Evolutionary conservation across 495 filamentous ascomycete genomes (phyloP).

Genomic region (Tuber calosporum): DNA sequence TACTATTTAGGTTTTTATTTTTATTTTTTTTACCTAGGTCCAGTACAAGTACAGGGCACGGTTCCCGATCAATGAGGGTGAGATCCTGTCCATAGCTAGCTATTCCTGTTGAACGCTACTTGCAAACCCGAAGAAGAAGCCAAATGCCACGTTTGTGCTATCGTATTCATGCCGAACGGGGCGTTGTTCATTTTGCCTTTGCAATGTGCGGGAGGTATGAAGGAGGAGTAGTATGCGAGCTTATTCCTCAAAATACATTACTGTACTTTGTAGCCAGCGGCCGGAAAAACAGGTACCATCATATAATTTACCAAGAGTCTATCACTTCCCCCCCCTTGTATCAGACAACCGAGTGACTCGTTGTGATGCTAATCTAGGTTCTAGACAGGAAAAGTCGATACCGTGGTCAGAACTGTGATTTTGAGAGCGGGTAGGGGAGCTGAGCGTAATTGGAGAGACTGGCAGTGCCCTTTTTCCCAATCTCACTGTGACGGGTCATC

Average conservation of each 20-base stretch:
- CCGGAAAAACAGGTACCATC: background rate
- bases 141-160: background rate
- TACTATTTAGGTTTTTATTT: background rate
- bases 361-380: background rate
- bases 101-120: background rate
- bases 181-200: too few species aligned
- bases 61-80: too few species aligned
- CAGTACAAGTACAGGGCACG: background rate
- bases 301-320: background rate
- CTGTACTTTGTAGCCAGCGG: too few species aligned
- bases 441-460: background rate
- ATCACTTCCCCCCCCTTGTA: background rate
- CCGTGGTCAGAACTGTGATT: background rate
- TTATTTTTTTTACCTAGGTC: too few species aligned
- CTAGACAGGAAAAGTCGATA: too few species aligned
- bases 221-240: too few species aligned
- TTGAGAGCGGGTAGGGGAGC: background rate
- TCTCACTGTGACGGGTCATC: background rate
- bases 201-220: too few species aligned
- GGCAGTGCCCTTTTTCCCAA: background rate
- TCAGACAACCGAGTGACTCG: background rate
- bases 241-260: too few species aligned
- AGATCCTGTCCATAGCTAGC: too few species aligned
- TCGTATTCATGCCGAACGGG: too few species aligned
- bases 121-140: background rate